Conservation (phyloP, 2,329 filamentous ascomycete species). For the Xylariaceae sp. region DNA sequence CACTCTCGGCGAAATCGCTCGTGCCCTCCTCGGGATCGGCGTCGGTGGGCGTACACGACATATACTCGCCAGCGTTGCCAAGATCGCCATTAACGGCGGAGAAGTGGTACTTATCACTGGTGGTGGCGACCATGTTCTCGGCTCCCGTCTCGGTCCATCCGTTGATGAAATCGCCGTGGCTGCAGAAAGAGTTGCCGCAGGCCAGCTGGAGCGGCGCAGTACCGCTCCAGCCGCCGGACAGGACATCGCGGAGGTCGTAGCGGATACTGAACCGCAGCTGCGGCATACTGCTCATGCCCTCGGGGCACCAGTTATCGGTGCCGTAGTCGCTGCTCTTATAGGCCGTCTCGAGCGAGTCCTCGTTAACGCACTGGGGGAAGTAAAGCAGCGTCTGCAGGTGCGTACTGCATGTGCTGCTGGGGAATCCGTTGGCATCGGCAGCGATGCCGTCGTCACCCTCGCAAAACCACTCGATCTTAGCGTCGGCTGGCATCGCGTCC, state of each 20-base stretch:
- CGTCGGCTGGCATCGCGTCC: slow-evolving; percentile 18
- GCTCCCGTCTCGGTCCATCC: slow-evolving; percentile 35
- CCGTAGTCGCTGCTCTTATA: slow-evolving; percentile 23
- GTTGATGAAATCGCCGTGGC: slow-evolving; percentile 40
- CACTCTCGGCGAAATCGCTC: slow-evolving; percentile 30
- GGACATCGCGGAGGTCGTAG: slow-evolving; percentile 31
- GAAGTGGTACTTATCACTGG: slow-evolving; percentile 25
- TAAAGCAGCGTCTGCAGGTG: slow-evolving; percentile 50
- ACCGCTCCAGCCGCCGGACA: slow-evolving; percentile 33
- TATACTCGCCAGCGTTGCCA: slow-evolving; percentile 23
- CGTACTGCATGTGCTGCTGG: slow-evolving; percentile 59
- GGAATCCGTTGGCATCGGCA: slow-evolving; percentile 63
- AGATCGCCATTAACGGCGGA: slow-evolving; percentile 26
- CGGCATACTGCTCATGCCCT: slow-evolving; percentile 32
- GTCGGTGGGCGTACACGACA: slow-evolving; percentile 28
- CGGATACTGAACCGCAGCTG: slow-evolving; percentile 37
- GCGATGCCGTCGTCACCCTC: slow-evolving; percentile 11
- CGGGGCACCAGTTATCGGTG: slow-evolving; percentile 29
- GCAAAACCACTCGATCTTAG: slow-evolving; percentile 17
- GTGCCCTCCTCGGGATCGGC: slow-evolving; percentile 33
- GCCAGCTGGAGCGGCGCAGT: slow-evolving; percentile 31
- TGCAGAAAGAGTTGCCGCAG: slow-evolving; percentile 24
- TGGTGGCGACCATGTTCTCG: slow-evolving; percentile 28
- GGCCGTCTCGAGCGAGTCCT: slow-evolving; percentile 14
- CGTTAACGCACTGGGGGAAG: slow-evolving; percentile 35